Conservation (phyloP, 108 stramenopile species). For the Stephanodiscus minutulus region DNA sequence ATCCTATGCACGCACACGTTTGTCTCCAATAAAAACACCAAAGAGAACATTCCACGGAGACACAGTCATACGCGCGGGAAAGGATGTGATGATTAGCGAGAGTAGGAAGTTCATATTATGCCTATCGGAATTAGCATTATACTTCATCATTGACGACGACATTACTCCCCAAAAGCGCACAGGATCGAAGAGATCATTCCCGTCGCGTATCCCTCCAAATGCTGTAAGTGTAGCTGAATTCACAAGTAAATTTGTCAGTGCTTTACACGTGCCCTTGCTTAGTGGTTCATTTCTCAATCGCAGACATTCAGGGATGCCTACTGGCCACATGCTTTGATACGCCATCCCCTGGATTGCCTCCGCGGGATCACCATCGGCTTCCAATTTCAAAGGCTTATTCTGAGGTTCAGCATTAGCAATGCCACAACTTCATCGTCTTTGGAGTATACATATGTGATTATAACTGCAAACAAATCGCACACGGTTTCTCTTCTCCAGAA, state of each 20-base stretch:
- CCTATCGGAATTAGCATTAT: slow-evolving; percentile 63
- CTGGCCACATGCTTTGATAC: slow-evolving; percentile 82
- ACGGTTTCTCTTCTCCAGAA: slow-evolving; percentile 73
- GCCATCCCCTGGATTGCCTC: slow-evolving; percentile 63
- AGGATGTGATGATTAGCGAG: slow-evolving; percentile 56
- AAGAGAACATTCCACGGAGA: slow-evolving; percentile 83
- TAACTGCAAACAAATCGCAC: slow-evolving; percentile 70
- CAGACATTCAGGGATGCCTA: slow-evolving; percentile 59
- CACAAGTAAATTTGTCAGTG: not conserved
- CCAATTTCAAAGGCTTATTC: slow-evolving; percentile 77
- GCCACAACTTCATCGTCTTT: slow-evolving; percentile 38
- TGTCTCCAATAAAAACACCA: slow-evolving; percentile 53
- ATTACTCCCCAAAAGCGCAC: slow-evolving; percentile 35
- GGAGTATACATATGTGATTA: slow-evolving; percentile 69
- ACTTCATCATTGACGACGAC: slow-evolving; percentile 69
- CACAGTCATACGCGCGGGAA: slow-evolving; percentile 33
- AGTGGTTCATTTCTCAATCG: not conserved
- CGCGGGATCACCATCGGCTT: slow-evolving; percentile 81
- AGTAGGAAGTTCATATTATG: slow-evolving; percentile 70
- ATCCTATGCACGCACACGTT: slow-evolving; percentile 55
- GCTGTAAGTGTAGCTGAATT: slow-evolving; percentile 13
- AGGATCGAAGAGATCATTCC: slow-evolving; percentile 57
- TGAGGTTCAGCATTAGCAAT: slow-evolving; percentile 62
- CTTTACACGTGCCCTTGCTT: not conserved
- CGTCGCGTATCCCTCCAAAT: slow-evolving; percentile 58